phyloP scores from a whole-genome alignment of 192 early-diverging fungal species.

The Coemansia aciculifera region DNA sequence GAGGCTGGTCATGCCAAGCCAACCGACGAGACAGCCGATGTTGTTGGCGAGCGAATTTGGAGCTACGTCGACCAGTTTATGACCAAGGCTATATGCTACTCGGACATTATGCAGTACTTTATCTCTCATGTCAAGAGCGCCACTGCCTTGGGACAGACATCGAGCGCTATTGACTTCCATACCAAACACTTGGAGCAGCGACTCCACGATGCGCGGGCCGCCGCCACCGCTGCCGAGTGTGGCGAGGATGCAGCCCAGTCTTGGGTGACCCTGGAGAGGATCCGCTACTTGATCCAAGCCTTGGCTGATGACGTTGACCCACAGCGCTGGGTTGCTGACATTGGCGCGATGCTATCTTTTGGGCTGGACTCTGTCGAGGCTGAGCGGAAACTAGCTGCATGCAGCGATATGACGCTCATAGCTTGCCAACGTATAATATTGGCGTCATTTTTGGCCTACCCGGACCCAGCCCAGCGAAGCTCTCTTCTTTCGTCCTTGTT shows the following conservation, averaged over 20 bases:
- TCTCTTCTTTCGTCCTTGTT: constrained; percentile 31
- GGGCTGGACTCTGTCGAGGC: constrained; percentile 34
- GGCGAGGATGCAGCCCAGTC: constrained; percentile 31
- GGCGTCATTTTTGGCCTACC: constrained; percentile 32
- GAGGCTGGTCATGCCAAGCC: constrained; percentile 3
- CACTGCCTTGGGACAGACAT: background rate
- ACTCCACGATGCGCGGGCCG: constrained; percentile 10
- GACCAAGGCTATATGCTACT: constrained; percentile 51
- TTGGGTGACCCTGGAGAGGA: constrained; percentile 43
- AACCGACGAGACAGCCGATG: background rate
- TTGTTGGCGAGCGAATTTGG: constrained; percentile 36
- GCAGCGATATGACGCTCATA: constrained; percentile 46
- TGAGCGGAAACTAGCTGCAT: constrained; percentile 21
- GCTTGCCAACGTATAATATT: constrained; percentile 44
- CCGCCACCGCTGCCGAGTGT: constrained; percentile 1
- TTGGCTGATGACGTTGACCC: constrained; percentile 26
- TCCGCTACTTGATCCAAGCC: constrained; percentile 47
- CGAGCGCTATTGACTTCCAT: constrained; percentile 17
- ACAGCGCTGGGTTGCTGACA: constrained; percentile 17
- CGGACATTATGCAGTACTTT: constrained; percentile 47
- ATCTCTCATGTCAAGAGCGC: constrained; percentile 12
- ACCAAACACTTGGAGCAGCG: constrained; percentile 14
- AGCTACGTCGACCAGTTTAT: constrained; percentile 34
- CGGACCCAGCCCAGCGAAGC: constrained; percentile 7
- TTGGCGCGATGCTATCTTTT: constrained; percentile 24